Conservation (phyloP, 441 rosid species). For the Pelargonium fulgidum region DNA sequence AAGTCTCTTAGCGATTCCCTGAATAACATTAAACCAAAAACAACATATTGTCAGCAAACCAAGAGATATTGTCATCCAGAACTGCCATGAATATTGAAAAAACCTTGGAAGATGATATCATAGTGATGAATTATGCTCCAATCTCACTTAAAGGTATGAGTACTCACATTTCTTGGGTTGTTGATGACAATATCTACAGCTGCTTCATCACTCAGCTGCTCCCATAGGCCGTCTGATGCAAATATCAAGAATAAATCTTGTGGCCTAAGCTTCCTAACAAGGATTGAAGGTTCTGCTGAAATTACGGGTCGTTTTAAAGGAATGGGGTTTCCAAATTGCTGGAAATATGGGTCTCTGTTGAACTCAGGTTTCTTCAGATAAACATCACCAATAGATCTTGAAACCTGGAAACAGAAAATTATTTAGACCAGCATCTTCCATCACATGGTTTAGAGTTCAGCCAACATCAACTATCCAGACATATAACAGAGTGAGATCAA, state of each 20-base stretch:
- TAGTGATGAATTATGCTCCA: too few species aligned
- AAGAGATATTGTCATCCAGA: too few species aligned
- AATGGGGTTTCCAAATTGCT: constrained; percentile 24
- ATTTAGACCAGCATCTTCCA: constrained; percentile 11
- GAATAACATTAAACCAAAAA: not conserved
- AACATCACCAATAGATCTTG: constrained; percentile 37
- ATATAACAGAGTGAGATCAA: not conserved
- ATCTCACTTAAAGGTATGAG: not conserved
- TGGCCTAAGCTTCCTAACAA: constrained; percentile 25
- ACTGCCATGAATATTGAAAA: too few species aligned
- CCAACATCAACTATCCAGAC: constrained; percentile 1
- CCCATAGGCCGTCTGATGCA: constrained; percentile 38
- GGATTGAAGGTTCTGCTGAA: constrained; percentile 36
- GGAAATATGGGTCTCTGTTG: constrained; percentile 27
- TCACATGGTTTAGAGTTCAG: constrained; percentile 1
- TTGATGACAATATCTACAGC: constrained; percentile 34
- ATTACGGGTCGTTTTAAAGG: constrained; percentile 30
- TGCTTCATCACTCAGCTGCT: constrained; percentile 32
- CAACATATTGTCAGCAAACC: not conserved
- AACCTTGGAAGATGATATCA: too few species aligned
- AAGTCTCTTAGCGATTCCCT: constrained; percentile 79
- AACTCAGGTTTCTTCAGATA: constrained; percentile 35
- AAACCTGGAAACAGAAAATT: constrained; percentile 24
- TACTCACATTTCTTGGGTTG: constrained; percentile 32
- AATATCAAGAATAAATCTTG: constrained; percentile 25